Conservation (phyloP, 139 green algal species). For the Haematococcus sp. region DNA sequence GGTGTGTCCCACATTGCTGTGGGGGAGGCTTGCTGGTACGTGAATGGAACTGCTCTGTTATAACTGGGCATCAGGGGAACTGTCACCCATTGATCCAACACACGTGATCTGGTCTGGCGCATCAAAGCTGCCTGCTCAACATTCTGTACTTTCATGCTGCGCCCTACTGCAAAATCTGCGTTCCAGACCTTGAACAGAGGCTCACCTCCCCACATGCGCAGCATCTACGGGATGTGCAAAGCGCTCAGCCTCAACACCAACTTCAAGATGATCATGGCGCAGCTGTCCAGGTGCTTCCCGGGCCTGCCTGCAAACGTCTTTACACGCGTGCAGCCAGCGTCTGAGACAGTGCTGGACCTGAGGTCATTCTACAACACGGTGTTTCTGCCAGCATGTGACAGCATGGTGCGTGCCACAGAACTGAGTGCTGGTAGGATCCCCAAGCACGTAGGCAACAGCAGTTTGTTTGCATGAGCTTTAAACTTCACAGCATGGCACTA, state of each 20-base stretch:
- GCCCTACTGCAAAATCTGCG: too few relatives aligned
- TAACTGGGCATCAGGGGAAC: too few relatives aligned
- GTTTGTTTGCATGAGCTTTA: too few relatives aligned
- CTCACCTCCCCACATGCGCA: neutral
- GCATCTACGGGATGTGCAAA: slow-evolving; percentile 6
- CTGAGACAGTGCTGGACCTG: neutral
- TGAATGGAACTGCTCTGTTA: neutral
- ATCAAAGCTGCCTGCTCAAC: too few relatives aligned
- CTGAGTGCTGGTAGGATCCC: too few relatives aligned
- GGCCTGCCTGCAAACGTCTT: neutral
- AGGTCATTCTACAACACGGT: neutral
- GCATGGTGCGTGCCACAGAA: neutral
- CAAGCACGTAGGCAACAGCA: too few relatives aligned
- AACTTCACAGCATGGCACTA: too few relatives aligned
- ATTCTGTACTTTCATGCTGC: too few relatives aligned
- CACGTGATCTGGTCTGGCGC: too few relatives aligned
- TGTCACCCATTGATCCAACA: too few relatives aligned
- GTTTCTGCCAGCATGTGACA: neutral
- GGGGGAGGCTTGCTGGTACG: too few relatives aligned
- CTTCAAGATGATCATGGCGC: neutral
- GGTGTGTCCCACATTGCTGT: neutral
- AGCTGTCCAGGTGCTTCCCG: neutral
- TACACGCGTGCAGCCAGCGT: neutral
- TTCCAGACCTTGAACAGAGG: too few relatives aligned
- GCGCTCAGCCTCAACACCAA: neutral